phyloP scores from a whole-genome alignment of 2,329 filamentous ascomycete genomes.

The Fusarium temperatum region DNA sequence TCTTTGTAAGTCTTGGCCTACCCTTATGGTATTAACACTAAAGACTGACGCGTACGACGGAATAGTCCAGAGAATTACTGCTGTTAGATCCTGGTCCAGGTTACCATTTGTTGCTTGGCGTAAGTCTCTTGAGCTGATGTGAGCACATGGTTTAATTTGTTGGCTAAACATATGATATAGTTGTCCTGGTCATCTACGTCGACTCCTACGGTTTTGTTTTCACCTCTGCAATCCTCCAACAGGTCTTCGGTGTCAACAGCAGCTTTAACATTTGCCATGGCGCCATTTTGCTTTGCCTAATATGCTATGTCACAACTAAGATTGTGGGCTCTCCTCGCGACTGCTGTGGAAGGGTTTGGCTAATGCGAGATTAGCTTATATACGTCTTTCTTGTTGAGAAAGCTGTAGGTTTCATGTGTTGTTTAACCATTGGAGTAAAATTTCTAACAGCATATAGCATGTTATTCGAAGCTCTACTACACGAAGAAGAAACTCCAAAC shows the following conservation, averaged over 20 bases:
- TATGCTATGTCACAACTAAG: conserved; percentile 71
- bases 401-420: conserved; percentile 54
- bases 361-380: conserved; percentile 54
- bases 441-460: conserved; percentile 50
- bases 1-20: conserved; percentile 44
- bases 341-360: not conserved
- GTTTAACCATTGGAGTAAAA: no score
- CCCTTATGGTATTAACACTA: not conserved
- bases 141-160: not conserved
- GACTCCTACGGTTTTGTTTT: conserved; percentile 70
- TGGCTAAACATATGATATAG: conserved; percentile 46
- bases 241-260: conserved; percentile 65
- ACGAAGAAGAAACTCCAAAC: conserved; percentile 61
- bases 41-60: conserved; percentile 31
- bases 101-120: conserved; percentile 56
- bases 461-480: conserved; percentile 65
- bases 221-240: conserved; percentile 64
- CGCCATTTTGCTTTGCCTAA: conserved; percentile 67
- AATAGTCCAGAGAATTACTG: conserved; percentile 48
- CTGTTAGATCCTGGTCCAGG: conserved; percentile 51
- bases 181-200: conserved; percentile 67
- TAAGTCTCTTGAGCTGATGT: conserved; percentile 42
- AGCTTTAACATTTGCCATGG: conserved; percentile 62
- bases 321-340: conserved; percentile 44
- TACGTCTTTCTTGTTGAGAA: conserved; percentile 73